phyloP scores from a whole-genome alignment of 345 rosid genomes.

The Rhodamnia argentea region DNA sequence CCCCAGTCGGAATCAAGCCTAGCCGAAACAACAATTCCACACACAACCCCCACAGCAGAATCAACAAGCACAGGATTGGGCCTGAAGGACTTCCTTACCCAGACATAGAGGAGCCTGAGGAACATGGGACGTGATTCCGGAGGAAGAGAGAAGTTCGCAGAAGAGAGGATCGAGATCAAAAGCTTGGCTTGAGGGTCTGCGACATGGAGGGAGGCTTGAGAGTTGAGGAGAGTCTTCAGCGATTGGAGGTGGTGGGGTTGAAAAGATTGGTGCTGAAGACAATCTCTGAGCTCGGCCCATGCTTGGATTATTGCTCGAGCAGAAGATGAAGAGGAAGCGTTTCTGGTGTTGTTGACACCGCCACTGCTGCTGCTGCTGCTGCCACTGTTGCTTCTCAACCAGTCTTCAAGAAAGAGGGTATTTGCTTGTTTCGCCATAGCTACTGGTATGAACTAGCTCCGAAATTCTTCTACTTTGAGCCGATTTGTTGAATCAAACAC shows the following conservation, averaged over 20 bases:
- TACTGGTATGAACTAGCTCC: background rate
- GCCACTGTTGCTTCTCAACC: slow-evolving; percentile 45
- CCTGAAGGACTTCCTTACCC: slow-evolving; percentile 80
- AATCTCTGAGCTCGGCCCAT: slow-evolving; percentile 84
- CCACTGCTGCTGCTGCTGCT: background rate
- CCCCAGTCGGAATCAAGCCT: slow-evolving; percentile 15
- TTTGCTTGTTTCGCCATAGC: slow-evolving; percentile 53
- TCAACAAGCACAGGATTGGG: slow-evolving; percentile 53
- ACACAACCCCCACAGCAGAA: slow-evolving; percentile 46
- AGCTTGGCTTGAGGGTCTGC: slow-evolving; percentile 96
- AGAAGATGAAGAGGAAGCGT: slow-evolving; percentile 27
- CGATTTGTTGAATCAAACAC: background rate
- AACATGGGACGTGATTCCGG: slow-evolving; percentile 50
- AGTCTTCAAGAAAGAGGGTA: slow-evolving; percentile 63
- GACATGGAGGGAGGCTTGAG: slow-evolving; percentile 64
- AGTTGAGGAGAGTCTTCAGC: slow-evolving; percentile 47
- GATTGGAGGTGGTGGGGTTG: slow-evolving; percentile 52
- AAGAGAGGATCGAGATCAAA: slow-evolving; percentile 51
- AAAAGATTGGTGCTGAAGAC: slow-evolving; percentile 36
- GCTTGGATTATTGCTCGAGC: slow-evolving; percentile 76
- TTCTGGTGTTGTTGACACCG: background rate
- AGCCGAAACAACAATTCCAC: slow-evolving; percentile 18
- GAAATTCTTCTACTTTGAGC: background rate
- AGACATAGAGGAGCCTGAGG: slow-evolving; percentile 65
- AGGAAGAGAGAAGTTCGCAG: slow-evolving; percentile 27